Evolutionary conservation across 1,284 basidiomycete genomes (phyloP).

Genomic region (Boletus smithii): DNA sequence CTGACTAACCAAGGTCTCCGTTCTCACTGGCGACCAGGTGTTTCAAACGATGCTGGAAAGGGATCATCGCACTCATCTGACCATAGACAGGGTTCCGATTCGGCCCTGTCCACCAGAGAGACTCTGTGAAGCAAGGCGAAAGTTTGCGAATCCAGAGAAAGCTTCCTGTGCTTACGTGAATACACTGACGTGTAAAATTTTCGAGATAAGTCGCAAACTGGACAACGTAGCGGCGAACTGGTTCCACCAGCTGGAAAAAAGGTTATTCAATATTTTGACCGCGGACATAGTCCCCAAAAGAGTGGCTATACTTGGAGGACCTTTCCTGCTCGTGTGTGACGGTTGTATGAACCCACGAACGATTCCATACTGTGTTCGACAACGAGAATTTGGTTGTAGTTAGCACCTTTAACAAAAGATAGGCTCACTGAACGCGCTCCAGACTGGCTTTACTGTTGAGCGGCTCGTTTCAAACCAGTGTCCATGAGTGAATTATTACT

Average conservation of each 20-base stretch:
- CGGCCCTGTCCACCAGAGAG: slow-evolving; percentile 1
- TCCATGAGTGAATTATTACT: background rate
- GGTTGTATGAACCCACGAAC: background rate
- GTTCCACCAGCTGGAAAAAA: background rate
- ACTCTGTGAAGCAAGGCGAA: background rate
- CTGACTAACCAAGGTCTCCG: slow-evolving; percentile 6
- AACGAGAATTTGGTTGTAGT: too few species aligned
- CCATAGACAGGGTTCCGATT: background rate
- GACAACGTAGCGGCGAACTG: background rate
- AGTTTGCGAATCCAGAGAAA: background rate
- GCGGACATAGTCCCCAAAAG: background rate
- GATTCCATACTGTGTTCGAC: slow-evolving; percentile 7
- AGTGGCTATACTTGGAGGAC: background rate
- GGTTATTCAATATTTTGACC: background rate
- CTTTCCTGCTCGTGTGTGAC: background rate
- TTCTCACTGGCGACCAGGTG: background rate
- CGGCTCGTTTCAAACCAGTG: background rate
- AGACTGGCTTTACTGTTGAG: too few species aligned
- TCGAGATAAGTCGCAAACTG: too few species aligned
- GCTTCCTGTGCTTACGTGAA: slow-evolving; percentile 7
- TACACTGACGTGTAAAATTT: too few species aligned
- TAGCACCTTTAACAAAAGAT: too few species aligned
- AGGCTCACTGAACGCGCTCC: too few species aligned
- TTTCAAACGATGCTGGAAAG: background rate
- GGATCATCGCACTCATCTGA: background rate